phyloP scores from a whole-genome alignment of 1,139 yeast genomes.

The Wickerhamomyces sp. region DNA sequence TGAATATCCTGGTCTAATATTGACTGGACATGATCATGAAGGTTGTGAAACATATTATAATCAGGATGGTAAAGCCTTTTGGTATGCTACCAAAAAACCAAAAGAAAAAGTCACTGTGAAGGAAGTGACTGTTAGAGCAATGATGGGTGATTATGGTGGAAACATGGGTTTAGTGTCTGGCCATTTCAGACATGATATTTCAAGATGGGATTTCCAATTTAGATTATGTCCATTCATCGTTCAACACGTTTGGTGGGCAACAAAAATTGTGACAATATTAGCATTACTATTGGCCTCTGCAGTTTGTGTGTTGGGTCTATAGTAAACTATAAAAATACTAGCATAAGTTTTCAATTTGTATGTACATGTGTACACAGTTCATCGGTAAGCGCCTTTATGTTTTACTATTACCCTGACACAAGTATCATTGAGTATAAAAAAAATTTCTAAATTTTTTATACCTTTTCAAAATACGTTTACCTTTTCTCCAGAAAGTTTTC shows the following conservation, averaged over 20 bases:
- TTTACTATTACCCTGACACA: too few relatives aligned
- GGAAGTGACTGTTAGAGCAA: conserved; percentile 83
- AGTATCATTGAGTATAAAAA: too few relatives aligned
- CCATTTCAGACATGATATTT: conserved; percentile 37
- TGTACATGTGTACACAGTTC: too few relatives aligned
- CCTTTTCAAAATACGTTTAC: not conserved
- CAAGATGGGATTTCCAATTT: conserved; percentile 63
- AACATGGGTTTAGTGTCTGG: conserved; percentile 84
- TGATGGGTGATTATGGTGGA: conserved; percentile 97
- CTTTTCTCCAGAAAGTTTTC: conserved; percentile 13
- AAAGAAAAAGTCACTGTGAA: conserved; percentile 35
- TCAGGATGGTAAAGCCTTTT: conserved; percentile 36
- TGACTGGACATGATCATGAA: conserved; percentile 95
- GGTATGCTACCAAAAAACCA: conserved; percentile 53
- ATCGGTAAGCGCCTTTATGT: too few relatives aligned
- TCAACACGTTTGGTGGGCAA: conserved; percentile 97
- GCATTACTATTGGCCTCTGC: conserved; percentile 27
- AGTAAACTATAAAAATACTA: too few relatives aligned
- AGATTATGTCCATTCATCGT: conserved; percentile 73
- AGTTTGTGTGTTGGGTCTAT: conserved; percentile 14
- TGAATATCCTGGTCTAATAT: conserved; percentile 65
- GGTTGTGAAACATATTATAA: conserved; percentile 78
- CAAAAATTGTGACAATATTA: conserved; percentile 53
- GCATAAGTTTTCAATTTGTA: too few relatives aligned
- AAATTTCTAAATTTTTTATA: not conserved